These are phyloP conservation scores for Candida sanyaensis DNA, from an alignment of 1,139 yeast species.

Conservation along the genomic window DNA sequence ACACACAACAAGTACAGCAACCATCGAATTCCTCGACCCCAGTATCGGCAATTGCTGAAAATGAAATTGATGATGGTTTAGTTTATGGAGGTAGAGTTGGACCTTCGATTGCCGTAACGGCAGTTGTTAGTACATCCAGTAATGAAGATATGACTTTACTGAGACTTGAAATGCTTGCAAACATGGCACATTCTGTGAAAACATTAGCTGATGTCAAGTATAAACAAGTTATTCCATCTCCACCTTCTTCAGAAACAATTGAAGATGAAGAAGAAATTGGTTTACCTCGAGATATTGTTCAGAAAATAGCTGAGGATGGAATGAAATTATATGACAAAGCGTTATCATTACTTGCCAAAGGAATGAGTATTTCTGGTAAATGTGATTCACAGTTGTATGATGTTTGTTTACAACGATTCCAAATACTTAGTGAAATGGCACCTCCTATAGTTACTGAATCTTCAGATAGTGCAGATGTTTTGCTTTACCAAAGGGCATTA, in stretches of 20 bases:
- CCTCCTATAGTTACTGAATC: not conserved
- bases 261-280: conserved; percentile 33
- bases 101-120: conserved; percentile 11
- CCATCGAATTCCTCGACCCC: conserved; percentile 5
- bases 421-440: not conserved
- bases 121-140: conserved; percentile 11
- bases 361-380: conserved; percentile 79
- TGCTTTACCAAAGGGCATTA: conserved; percentile 88
- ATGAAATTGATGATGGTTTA: not conserved
- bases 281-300: conserved; percentile 61
- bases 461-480: conserved; percentile 59
- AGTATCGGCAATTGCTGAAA: conserved; percentile 10
- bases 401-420: not conserved
- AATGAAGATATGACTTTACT: conserved; percentile 41
- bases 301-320: conserved; percentile 79
- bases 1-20: conserved; percentile 7
- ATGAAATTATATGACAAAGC: conserved; percentile 82
- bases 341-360: conserved; percentile 75
- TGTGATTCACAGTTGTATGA: conserved; percentile 35
- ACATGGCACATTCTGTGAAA: conserved; percentile 87
- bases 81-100: not conserved
- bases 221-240: conserved; percentile 76
- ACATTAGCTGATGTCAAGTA: conserved; percentile 91
- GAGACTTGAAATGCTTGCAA: conserved; percentile 73
- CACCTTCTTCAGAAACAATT: conserved; percentile 55